Percentiles rank a stretch among this genome's conserved stretches.
Evolutionary conservation across 768 basidiomycete genomes (phyloP).

Genomic region (Lactarius pseudohatsudake): DNA sequence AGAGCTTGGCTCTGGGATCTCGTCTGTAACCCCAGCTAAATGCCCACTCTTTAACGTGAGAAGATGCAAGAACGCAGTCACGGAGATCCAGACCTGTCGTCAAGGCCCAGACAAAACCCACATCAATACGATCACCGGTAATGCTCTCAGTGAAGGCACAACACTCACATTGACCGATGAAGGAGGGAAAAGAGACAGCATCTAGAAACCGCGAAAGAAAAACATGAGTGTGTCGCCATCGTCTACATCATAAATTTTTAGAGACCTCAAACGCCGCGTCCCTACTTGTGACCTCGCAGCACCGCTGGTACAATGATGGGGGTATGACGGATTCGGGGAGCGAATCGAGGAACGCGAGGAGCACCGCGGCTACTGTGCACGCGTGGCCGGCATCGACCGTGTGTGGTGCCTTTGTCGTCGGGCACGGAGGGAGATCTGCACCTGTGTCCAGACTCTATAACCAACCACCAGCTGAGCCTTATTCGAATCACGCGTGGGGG

Average conservation of each 20-base stretch:
- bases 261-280: conserved; percentile 75
- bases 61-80: conserved; percentile 28
- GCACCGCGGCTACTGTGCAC: conserved; percentile 53
- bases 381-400: conserved; percentile 34
- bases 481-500: background rate
- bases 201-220: conserved; percentile 12
- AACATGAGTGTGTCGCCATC: background rate
- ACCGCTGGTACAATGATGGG: conserved; percentile 48
- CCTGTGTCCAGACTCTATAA: conserved; percentile 71
- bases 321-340: conserved; percentile 67
- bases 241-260: background rate
- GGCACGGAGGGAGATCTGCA: conserved; percentile 47
- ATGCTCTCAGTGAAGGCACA: conserved; percentile 1
- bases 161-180: conserved; percentile 27
- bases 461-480: background rate
- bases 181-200: conserved; percentile 23
- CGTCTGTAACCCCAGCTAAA: background rate
- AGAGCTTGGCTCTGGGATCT: background rate
- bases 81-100: conserved; percentile 27
- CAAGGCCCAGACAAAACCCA: too few relatives aligned
- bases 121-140: background rate
- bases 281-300: conserved; percentile 50
- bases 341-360: conserved; percentile 55
- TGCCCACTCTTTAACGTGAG: conserved; percentile 15
- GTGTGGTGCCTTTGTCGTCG: conserved; percentile 39